Evolutionary conservation across 177 flowering plant species (phyloP), one percentile per base, ranked within the genome.

Genomic region (Telopea speciosissima): DNA sequence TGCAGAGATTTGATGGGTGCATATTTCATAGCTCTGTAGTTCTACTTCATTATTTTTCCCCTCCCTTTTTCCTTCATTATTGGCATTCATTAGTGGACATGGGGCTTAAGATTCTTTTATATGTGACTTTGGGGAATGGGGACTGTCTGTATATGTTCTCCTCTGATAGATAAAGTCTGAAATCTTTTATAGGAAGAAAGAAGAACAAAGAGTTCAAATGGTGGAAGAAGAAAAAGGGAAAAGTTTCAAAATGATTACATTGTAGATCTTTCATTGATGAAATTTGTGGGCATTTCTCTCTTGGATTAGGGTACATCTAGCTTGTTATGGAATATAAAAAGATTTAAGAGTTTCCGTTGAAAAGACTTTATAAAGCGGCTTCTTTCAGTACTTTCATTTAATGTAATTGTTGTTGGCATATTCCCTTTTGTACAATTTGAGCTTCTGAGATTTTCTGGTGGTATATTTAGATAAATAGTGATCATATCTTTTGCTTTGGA

Each of bases 1-100:
- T 76, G 69, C 88, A 44, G 97, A 86, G 82, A 84, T 85, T 79
- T 78, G 79, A 82, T 79, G 66, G 62, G 68, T 69, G 65, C 23
- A 68, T 63, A 58, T 65, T 69, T 69, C 62, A 36, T 10, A 45
- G 24, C 33, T 58, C 5, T 16, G 22, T 22, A 22, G n/a, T 58
- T 17, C 6, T 21, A 5, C 21, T 26, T 21, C 31, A 28, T 7
- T 17, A 5, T 65, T 60, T 9, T 22, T 26, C 1, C 1, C 13
- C 40, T 36, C 40, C 9, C 40, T 6, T 61, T 45, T 5, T 21
- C 61, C 9, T 58, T n/a, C 8, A 21, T 16, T 66, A 44, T 23
- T 67, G 24, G 58, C 59, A 49, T 31, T 36, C 36, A 56, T 63
- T 28, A 11, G n/a, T 58, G n/a, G n/a, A 58, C 61, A 58, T 19